Evolutionary conservation across 2,329 filamentous ascomycete species (phyloP).

Genomic region (Tolypocladium pustulatum): DNA sequence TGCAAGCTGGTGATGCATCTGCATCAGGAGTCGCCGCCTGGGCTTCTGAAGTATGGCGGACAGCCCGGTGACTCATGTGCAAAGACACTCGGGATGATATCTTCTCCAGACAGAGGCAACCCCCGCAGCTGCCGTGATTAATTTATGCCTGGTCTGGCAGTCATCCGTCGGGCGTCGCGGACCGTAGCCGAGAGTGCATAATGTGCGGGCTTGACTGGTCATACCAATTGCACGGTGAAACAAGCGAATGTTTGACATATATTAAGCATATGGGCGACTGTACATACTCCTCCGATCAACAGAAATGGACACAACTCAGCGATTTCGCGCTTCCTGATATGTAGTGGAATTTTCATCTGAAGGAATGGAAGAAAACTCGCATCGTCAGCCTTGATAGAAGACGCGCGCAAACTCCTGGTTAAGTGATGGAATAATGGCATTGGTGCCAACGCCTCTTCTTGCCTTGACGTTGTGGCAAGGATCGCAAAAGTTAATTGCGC

Average conservation of each 20-base stretch:
- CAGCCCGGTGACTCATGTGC: background rate
- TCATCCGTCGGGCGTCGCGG: background rate
- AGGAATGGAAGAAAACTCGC: background rate
- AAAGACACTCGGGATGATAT: background rate
- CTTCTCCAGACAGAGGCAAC: background rate
- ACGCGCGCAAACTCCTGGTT: too few species aligned
- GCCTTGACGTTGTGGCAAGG: background rate
- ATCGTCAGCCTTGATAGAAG: background rate
- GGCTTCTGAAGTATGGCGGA: background rate
- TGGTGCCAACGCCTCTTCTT: too few species aligned
- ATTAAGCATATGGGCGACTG: background rate
- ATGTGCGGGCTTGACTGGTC: background rate
- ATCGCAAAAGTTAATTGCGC: background rate
- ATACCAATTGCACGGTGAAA: background rate
- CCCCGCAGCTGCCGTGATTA: background rate
- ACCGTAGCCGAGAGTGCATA: background rate
- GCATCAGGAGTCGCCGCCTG: background rate
- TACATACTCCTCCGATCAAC: background rate
- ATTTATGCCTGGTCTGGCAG: background rate
- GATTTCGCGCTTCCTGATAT: background rate
- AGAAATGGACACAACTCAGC: background rate
- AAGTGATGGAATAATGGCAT: background rate
- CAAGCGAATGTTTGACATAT: background rate
- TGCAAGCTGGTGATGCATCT: too few species aligned
- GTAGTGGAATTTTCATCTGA: background rate